These are phyloP conservation scores for Eimeria acervulina DNA, from an alignment of 169 alveolate genomes.

Conservation along the genomic window DNA sequence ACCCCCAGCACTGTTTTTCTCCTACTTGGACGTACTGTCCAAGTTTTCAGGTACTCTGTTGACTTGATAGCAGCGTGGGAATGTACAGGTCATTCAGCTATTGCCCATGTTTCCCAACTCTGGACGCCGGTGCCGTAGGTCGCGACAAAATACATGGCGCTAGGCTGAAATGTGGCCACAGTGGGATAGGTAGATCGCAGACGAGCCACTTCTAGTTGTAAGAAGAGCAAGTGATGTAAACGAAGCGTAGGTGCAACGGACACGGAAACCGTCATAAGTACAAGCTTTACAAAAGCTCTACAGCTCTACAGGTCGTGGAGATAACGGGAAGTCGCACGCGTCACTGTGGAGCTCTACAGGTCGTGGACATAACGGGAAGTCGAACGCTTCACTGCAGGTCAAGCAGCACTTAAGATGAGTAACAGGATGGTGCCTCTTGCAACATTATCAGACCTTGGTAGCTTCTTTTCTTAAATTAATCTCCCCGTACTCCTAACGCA, in stretches of 20 bases:
- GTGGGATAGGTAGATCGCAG: background rate
- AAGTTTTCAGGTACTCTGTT: background rate
- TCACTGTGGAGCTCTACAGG: background rate
- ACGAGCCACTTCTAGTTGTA: background rate
- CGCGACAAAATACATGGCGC: background rate
- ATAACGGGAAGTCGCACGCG: background rate
- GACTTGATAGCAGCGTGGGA: background rate
- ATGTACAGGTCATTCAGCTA: background rate
- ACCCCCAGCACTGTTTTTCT: background rate
- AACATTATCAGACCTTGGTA: background rate
- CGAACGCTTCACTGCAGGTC: background rate
- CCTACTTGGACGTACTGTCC: background rate
- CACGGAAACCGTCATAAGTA: background rate
- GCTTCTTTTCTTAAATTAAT: background rate
- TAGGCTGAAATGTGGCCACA: background rate
- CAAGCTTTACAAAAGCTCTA: background rate
- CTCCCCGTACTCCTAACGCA: background rate
- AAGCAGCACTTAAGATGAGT: background rate
- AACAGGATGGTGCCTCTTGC: background rate
- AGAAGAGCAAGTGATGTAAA: background rate
- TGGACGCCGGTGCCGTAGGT: background rate
- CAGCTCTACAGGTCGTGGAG: background rate
- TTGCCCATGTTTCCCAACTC: background rate
- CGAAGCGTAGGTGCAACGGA: background rate
- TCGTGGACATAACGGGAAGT: background rate